A percentile compares a stretch with the other conserved stretches of the same genome.
Conservation (phyloP, 2,329 filamentous ascomycete genomes). For the Fusarium tupiense region DNA sequence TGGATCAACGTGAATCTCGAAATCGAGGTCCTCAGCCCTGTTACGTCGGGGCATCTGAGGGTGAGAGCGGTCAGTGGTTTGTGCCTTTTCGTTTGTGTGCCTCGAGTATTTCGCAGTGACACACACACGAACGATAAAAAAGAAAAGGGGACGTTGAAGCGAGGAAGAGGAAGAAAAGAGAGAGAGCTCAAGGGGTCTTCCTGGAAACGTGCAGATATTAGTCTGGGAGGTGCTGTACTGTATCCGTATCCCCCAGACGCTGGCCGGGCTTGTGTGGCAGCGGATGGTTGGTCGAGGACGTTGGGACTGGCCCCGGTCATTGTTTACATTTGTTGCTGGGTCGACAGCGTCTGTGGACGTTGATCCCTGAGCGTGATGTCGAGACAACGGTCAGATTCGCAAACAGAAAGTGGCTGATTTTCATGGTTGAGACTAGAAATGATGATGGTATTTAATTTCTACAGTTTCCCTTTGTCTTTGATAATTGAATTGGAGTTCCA, state of each 20-base stretch:
- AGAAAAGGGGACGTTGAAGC: conserved; percentile 17
- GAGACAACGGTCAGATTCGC: conserved; percentile 20
- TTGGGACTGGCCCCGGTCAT: conserved; percentile 35
- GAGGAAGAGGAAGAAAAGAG: background rate
- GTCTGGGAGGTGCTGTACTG: background rate
- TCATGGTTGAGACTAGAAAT: background rate
- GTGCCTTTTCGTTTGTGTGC: conserved; percentile 23
- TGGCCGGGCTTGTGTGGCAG: conserved; percentile 37
- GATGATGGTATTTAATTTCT: background rate
- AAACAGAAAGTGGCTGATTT: conserved; percentile 16
- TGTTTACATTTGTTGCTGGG: conserved; percentile 52
- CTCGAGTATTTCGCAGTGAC: conserved; percentile 20
- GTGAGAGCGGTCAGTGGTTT: conserved; percentile 6
- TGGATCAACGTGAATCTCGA: conserved; percentile 60
- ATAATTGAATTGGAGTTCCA: background rate
- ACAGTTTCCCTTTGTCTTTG: conserved; percentile 7
- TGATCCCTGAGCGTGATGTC: conserved; percentile 24
- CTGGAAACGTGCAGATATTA: conserved; percentile 41
- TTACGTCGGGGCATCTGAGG: conserved; percentile 45
- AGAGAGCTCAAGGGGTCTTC: conserved; percentile 23
- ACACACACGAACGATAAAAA: conserved; percentile 28
- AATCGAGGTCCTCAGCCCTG: conserved; percentile 52
- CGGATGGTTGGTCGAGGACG: conserved; percentile 45
- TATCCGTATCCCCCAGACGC: background rate
- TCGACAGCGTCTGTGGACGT: conserved; percentile 37